Base-by-base conservation (phyloP, 1,139 yeast genomes). In the Pichia sp. region DNA sequence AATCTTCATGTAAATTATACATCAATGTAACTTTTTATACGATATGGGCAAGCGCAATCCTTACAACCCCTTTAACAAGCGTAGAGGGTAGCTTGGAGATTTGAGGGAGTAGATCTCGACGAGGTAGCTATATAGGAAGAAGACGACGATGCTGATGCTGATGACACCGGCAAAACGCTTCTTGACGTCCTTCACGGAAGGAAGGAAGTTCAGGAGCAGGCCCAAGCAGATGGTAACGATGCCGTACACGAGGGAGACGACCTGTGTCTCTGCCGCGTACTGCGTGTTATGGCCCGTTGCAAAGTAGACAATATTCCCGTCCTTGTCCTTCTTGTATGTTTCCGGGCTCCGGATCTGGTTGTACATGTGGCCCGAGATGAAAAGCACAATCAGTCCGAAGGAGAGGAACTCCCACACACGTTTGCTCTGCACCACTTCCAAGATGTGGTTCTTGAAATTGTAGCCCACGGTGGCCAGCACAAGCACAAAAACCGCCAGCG, bases 351-450 rank as follows among this genome's bases (percentile, higher is more conserved):
- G 82, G 60, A 93, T 93, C 63, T 82, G 81, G 69, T 90, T 90
- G 78, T 83, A 93, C 99, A 93, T 93, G 72, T 90, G 88, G 15
- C 99, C 99, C 11, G 95, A 78, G 52, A 82, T 84, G 75, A 92
- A 88, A 64, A 90, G 73, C 59, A 92, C 75, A 31, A 89, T 78
- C 13, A 80, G 65, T 47, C 87, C 74, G 26, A 88, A 73, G 4
- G 88, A 61, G 7, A 62, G 43, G 5, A 63, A 62, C 47, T 64
- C 62, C 70, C 72, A 70, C 8, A 68, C 59, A 11, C 58, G 58
- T 50, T 59, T 64, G 48, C 54, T 64, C 40, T 54, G 54, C n/a
- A 67, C 40, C 10, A 59, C 54, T 6, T 56, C 51, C 10, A 54
- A 51, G 19, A 58, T 45, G 43, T 53, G 66, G 2, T 45, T 8